These are phyloP conservation scores for Pelargonium australe DNA, from an alignment of 441 rosid species.

Conservation along the genomic window DNA sequence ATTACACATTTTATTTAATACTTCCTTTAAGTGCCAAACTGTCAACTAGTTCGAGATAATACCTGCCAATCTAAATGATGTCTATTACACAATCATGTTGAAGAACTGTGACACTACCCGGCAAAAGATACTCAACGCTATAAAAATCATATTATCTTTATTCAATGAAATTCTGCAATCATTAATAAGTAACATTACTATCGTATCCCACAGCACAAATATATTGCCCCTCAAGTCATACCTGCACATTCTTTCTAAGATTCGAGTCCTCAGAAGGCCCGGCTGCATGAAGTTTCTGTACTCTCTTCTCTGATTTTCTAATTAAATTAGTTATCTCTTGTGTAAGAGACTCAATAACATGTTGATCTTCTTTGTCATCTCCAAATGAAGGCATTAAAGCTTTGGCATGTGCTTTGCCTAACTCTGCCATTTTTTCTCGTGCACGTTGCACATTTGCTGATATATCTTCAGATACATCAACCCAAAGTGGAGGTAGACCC, in stretches of 20 bases:
- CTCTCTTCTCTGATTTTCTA: slow-evolving; percentile 73
- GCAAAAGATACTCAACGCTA: too few relatives aligned
- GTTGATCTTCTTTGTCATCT: slow-evolving; percentile 85
- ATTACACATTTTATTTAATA: background rate
- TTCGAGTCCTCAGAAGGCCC: slow-evolving; percentile 84
- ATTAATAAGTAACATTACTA: background rate
- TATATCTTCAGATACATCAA: slow-evolving; percentile 81
- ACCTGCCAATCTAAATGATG: background rate
- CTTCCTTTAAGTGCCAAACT: background rate
- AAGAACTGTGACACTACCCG: background rate
- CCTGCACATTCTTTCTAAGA: slow-evolving; percentile 87
- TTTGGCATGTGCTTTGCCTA: slow-evolving; percentile 80
- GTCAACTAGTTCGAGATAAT: background rate
- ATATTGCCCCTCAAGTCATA: slow-evolving; percentile 20
- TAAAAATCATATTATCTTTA: too few relatives aligned
- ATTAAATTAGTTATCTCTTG: slow-evolving; percentile 61
- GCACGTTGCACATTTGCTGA: slow-evolving; percentile 66
- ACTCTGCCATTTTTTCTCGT: slow-evolving; percentile 56
- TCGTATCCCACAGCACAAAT: background rate
- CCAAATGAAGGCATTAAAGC: slow-evolving; percentile 95
- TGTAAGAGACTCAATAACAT: slow-evolving; percentile 62
- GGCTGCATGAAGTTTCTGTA: slow-evolving; percentile 58
- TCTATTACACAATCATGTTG: background rate
- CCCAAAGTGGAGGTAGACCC: slow-evolving; percentile 89
- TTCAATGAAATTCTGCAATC: slow-evolving; percentile 9